Evolutionary conservation across 176 grass and related monocot genomes (phyloP).

Genomic region (Coix lacrymajobi): DNA sequence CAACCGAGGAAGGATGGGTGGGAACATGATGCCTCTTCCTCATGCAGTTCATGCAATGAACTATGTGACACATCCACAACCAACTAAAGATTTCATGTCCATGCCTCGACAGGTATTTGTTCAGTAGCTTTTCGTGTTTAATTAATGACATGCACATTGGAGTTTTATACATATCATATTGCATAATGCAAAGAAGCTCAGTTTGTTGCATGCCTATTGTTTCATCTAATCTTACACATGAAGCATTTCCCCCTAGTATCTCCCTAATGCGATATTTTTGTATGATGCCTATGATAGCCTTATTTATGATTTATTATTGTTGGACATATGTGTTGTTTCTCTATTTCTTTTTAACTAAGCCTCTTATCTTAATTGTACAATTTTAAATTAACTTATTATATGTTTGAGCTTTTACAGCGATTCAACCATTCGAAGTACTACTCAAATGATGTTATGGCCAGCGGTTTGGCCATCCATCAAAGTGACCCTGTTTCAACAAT

Average conservation of each 20-base stretch:
- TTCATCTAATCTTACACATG: neutral
- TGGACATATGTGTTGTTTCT: neutral
- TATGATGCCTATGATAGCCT: neutral
- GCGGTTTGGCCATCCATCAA: constrained; percentile 34
- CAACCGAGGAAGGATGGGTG: constrained; percentile 43
- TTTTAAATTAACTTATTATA: neutral
- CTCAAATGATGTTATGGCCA: constrained; percentile 33
- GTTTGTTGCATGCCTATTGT: neutral
- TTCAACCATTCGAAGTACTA: constrained; percentile 47
- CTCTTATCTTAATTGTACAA: neutral
- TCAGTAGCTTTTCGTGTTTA: neutral
- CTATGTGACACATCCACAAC: constrained; percentile 44
- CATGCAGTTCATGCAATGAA: constrained; percentile 30
- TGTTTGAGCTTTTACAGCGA: constrained; percentile 20
- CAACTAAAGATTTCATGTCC: constrained; percentile 52
- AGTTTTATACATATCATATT: neutral
- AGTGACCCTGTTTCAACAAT: constrained; percentile 36
- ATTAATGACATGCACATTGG: neutral
- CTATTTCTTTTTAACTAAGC: neutral
- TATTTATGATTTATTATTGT: neutral
- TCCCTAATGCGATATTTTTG: neutral
- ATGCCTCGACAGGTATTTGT: constrained; percentile 39
- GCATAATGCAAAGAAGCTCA: neutral
- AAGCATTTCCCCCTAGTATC: neutral
- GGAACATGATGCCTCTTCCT: constrained; percentile 36